Evolutionary conservation across 495 filamentous ascomycete species (phyloP).

Genomic region (Hypoxylon lienhwacheense): DNA sequence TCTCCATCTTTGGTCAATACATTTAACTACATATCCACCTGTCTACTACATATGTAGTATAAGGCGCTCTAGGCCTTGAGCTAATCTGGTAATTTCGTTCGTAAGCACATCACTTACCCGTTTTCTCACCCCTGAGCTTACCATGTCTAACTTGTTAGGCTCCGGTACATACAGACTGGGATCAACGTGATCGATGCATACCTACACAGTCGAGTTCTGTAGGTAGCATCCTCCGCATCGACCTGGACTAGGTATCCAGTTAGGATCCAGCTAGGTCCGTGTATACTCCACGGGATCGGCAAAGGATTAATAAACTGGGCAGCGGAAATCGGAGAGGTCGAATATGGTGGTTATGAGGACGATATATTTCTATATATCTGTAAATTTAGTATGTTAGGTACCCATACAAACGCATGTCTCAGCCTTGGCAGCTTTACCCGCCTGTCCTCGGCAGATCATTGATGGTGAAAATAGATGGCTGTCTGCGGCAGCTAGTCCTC

Average conservation of each 20-base stretch:
- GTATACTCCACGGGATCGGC: background rate
- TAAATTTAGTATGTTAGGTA: too few relatives aligned
- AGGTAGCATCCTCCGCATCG: too few relatives aligned
- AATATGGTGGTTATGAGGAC: too few relatives aligned
- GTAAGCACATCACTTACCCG: slow-evolving; percentile 14
- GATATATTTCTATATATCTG: too few relatives aligned
- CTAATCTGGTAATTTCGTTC: slow-evolving; percentile 1
- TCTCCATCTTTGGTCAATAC: slow-evolving; percentile 8
- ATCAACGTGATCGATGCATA: background rate
- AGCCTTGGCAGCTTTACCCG: too few relatives aligned
- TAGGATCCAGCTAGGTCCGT: background rate
- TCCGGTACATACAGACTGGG: slow-evolving; percentile 5
- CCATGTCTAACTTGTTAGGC: background rate
- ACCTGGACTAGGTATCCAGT: too few relatives aligned
- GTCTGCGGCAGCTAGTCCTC: too few relatives aligned
- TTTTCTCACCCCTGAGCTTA: slow-evolving; percentile 1
- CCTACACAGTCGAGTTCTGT: too few relatives aligned
- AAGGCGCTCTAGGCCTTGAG: background rate
- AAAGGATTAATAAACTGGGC: background rate
- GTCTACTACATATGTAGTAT: background rate
- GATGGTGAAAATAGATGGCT: too few relatives aligned
- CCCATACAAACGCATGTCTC: too few relatives aligned
- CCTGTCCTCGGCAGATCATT: too few relatives aligned
- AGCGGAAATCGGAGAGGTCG: too few relatives aligned
- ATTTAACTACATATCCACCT: background rate